Base-by-base conservation (phyloP, 495 filamentous ascomycete genomes). In the Pyrenopolyporus hunteri region DNA sequence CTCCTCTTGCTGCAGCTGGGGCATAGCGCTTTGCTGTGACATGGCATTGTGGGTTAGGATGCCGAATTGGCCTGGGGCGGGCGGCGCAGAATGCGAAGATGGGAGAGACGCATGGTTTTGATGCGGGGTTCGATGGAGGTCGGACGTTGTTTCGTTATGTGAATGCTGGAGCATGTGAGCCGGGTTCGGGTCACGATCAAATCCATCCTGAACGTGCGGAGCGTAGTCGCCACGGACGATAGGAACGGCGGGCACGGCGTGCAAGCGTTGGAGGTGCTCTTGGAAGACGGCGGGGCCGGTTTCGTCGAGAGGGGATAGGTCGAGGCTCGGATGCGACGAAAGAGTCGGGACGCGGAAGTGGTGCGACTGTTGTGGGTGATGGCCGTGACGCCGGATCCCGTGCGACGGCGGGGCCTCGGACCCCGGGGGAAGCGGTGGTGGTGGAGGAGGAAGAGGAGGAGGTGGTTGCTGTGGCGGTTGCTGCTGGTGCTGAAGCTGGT, bases 41-140 rank as follows among this genome's bases (percentile, higher is more conserved):
- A 71, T 73, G 51, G 66, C 59, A 53, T 51, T 74, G 31, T 74
- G 70, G 8, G 73, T 73, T 59, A 81, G 60, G 52, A 80, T 73
- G n/a, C 79, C 78, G 53, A 80, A 82, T 49, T 79, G 79, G 6
- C 64, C 68, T 17, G 60, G 48, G 4, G 44, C 25, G 7, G 58
- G 44, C 17, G 69, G 63, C 13, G 63, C 57, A 48, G 70, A 71
- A 9, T 73, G 73, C 31, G 71, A 72, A 26, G 74, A 64, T 9
- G 70, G 44, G 16, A 52, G 57, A 46, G 65, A 48, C 16, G 65
- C 33, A 63, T 70, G 65, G 25, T 74, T 72, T 46, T 75, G 74
- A 25, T 70, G 70, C 39, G 68, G 69, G 45, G 72, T 70, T 62
- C 66, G 72, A 33, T 64, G 73, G 25, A 68, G 55, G 16, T 65